A percentile compares a stretch with the other conserved stretches of the same genome.
These are phyloP conservation scores for Melaleuca alternifolia DNA, from an alignment of 345 rosid species.

Conservation along the genomic window DNA sequence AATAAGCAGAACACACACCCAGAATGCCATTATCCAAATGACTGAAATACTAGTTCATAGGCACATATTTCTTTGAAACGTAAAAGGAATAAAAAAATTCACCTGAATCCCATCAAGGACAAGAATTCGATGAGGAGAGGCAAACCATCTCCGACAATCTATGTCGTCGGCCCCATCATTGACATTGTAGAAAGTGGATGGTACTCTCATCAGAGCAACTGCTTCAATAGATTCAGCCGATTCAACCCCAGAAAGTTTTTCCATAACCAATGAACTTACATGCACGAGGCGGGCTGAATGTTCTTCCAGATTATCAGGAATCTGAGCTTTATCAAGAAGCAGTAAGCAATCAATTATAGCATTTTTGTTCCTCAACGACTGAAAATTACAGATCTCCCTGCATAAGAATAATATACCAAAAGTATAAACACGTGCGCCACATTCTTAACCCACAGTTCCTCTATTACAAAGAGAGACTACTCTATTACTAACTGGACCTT, in stretches of 20 bases:
- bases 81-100: not conserved
- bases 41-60: not conserved
- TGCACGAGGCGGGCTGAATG: constrained; percentile 25
- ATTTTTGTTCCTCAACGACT: constrained; percentile 19
- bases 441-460: not conserved
- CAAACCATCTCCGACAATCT: constrained; percentile 54
- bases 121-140: constrained; percentile 51
- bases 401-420: not conserved
- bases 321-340: constrained; percentile 42
- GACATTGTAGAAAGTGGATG: constrained; percentile 44
- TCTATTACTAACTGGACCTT: not conserved
- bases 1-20: not conserved
- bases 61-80: not conserved
- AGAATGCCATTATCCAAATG: not conserved
- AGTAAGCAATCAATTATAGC: constrained; percentile 48
- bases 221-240: constrained; percentile 72
- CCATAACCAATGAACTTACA: constrained; percentile 59
- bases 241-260: constrained; percentile 71
- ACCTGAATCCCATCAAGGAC: constrained; percentile 93
- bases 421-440: not conserved
- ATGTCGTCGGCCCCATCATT: constrained; percentile 5
- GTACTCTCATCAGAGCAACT: constrained; percentile 67
- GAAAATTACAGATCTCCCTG: constrained; percentile 66
- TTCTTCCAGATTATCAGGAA: constrained; percentile 40
- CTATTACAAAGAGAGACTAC: not conserved